A percentile compares a stretch with the other conserved stretches of the same genome.
These are phyloP conservation scores for Fusarium acutatum DNA, from an alignment of 2,329 filamentous ascomycete species.

Conservation along the genomic window DNA sequence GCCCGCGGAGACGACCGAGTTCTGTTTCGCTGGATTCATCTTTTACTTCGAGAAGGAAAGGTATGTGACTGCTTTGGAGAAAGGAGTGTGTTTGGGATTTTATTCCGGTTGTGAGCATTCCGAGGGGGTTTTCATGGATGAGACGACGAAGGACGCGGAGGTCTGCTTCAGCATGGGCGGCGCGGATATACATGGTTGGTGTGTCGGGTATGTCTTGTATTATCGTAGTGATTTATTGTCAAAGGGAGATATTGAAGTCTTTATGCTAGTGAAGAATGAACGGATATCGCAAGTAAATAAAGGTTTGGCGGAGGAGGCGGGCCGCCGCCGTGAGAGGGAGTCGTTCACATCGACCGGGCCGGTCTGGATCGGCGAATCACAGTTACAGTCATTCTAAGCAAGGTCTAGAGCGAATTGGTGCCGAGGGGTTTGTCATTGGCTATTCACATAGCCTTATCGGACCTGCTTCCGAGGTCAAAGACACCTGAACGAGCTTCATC, in stretches of 20 bases:
- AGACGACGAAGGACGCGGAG: constrained; percentile 61
- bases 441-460: background rate
- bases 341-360: constrained; percentile 7
- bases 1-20: constrained; percentile 60
- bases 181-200: constrained; percentile 26
- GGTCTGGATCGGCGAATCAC: constrained; percentile 11
- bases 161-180: constrained; percentile 58
- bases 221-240: rapidly evolving
- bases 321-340: background rate
- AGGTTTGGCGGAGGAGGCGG: constrained; percentile 17
- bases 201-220: rapidly evolving
- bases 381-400: constrained; percentile 9
- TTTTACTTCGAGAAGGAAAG: constrained; percentile 63
- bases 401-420: background rate
- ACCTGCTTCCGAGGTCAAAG: background rate
- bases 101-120: constrained; percentile 70
- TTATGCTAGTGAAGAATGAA: background rate
- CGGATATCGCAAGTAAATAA: background rate
- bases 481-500: rapidly evolving
- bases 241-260: background rate
- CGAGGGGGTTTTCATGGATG: constrained; percentile 67
- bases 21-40: constrained; percentile 51
- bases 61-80: constrained; percentile 69
- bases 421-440: background rate
- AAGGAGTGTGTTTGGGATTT: constrained; percentile 55